Conservation (phyloP, 768 basidiomycete genomes). For the Vishniacozyma victoriae region DNA sequence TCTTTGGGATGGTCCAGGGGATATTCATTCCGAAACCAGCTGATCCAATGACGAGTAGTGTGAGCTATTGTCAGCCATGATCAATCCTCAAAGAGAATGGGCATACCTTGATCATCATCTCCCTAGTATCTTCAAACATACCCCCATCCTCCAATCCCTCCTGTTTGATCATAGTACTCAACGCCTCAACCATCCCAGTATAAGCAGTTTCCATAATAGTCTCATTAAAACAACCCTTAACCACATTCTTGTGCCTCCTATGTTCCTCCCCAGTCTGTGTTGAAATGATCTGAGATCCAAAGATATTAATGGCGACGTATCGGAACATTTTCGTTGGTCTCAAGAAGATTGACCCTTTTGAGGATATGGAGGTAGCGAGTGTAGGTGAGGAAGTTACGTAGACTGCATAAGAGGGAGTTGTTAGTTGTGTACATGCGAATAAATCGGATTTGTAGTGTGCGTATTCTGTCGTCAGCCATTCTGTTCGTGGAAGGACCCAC, state of each 20-base stretch:
- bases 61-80: constrained; percentile 5
- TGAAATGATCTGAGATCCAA: constrained; percentile 17
- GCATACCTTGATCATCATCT: constrained; percentile 13
- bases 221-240: constrained; percentile 24
- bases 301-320: constrained; percentile 16
- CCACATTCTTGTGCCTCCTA: constrained; percentile 15
- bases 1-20: constrained; percentile 14
- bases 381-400: constrained; percentile 16
- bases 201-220: constrained; percentile 15
- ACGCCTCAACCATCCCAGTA: constrained; percentile 8
- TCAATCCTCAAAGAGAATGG: background rate
- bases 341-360: constrained; percentile 1
- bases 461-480: constrained; percentile 15
- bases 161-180: constrained; percentile 8
- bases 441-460: constrained; percentile 17
- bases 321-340: constrained; percentile 16
- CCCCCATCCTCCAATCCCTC: constrained; percentile 12
- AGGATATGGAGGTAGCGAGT: constrained; percentile 1
- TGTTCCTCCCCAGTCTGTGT: constrained; percentile 20
- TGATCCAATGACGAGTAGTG: constrained; percentile 20
- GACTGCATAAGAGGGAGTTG: constrained; percentile 12
- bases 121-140: constrained; percentile 4
- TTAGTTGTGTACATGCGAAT: constrained; percentile 14
- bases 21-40: constrained; percentile 11
- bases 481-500: constrained; percentile 1